Conservation (phyloP, 1,139 yeast species). For the Lodderomyces pseudojiufengensis region DNA sequence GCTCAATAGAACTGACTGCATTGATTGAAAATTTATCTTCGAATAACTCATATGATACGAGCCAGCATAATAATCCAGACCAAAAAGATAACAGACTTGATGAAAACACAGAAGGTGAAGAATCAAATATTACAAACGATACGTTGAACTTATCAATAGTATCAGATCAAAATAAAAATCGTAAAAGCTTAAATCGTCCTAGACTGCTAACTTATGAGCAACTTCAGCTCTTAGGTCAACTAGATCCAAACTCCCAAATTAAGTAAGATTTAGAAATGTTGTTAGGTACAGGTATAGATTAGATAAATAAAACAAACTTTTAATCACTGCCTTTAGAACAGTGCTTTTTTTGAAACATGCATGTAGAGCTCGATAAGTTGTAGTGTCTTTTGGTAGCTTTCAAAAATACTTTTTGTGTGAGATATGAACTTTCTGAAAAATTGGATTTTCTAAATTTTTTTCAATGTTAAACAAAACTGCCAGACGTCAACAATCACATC, state of each 20-base stretch:
- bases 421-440: neutral
- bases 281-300: too few species aligned
- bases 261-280: neutral
- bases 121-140: neutral
- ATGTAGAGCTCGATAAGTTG: too few species aligned
- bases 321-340: too few species aligned
- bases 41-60: slow-evolving; percentile 3
- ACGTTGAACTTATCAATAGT: slow-evolving; percentile 3
- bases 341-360: too few species aligned
- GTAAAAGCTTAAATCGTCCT: slow-evolving; percentile 1
- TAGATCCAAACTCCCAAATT: slow-evolving; percentile 6
- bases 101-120: neutral
- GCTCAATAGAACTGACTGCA: slow-evolving; percentile 2
- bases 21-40: slow-evolving; percentile 7
- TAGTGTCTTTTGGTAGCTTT: too few species aligned
- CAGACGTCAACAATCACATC: slow-evolving; percentile 13
- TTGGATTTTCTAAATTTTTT: neutral
- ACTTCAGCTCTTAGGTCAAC: slow-evolving; percentile 11
- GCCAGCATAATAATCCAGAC: slow-evolving; percentile 3
- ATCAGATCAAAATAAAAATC: neutral
- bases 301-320: too few species aligned
- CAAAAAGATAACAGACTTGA: neutral
- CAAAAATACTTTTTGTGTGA: too few species aligned
- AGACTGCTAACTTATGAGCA: slow-evolving; percentile 12
- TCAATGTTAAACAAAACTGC: slow-evolving; percentile 1